Base-by-base conservation (phyloP, 371 early-diverging fungal species). In the Rhizopus microsporus region DNA sequence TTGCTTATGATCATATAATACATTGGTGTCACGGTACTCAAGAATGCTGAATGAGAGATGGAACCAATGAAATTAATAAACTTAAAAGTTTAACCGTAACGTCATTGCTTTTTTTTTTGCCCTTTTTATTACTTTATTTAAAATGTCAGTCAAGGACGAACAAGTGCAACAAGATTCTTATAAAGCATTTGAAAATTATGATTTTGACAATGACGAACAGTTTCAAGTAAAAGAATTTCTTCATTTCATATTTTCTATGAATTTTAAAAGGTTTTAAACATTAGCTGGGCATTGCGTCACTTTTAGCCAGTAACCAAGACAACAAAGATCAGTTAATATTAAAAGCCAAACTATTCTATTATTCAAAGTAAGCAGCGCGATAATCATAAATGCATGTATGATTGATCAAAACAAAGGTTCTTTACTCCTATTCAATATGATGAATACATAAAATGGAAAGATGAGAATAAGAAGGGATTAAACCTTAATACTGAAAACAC, bases 331-430 rank as follows among this genome's bases (percentile, higher is more conserved):
- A 68, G 17, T 17, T 68, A 6, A 40, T 68, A 8, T 38, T 54
- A 42, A 59, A 53, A n/a, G 68, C 68, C 12, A 63, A 63, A 23
- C 16, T 63, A 10, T 68, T 68, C 57, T 68, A 68, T 40, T 68
- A 68, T 54, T 57, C 68, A 59, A 68, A 60, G 68, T 68, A 68
- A 40, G n/a, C 5, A 8, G 32, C 33, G 29, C 8, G 8, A 35
- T 3, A 2, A 13, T 13, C 29, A 13, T 56, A 37, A 1, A 7
- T 12, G 7, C 13, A 3, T 38, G 8, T 4, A 38, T 35, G 42
- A 38, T 38, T 12, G 12, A 10, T 6, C 12, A 5, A 23, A 29
- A 53, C n/a, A 7, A 17, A 66, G 67, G 34, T 58, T 54, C 17
- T 34, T 57, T 17, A 39, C 33, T 34, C 29, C 43, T 4, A 57